Percentiles rank a stretch among this genome's conserved stretches.
phyloP scores from a whole-genome alignment of 2,329 filamentous ascomycete species.

The Ascomycota sp. region DNA sequence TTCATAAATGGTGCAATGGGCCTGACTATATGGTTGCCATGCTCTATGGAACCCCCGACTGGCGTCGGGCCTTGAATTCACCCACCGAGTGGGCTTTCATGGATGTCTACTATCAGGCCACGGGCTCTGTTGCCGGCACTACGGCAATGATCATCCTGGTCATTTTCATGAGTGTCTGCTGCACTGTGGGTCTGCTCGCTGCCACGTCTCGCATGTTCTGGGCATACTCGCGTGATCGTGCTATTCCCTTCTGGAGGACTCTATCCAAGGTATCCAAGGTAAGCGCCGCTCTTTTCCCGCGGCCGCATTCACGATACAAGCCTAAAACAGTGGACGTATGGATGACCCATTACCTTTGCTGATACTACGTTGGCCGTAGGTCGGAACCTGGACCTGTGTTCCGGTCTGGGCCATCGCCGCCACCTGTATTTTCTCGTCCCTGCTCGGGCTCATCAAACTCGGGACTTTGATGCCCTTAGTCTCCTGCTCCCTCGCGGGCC shows the following conservation, averaged over 20 bases:
- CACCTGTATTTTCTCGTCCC: conserved; percentile 8
- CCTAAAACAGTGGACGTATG: no score
- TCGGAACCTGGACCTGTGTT: conserved; percentile 8
- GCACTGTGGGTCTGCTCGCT: conserved; percentile 31
- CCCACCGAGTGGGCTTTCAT: conserved; percentile 36
- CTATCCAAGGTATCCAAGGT: conserved; percentile 11
- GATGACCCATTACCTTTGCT: neutral
- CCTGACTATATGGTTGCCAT: conserved; percentile 34
- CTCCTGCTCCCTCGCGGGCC: conserved; percentile 10
- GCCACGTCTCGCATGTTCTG: conserved; percentile 36
- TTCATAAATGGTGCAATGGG: conserved; percentile 30
- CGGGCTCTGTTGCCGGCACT: conserved; percentile 23
- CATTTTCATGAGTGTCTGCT: conserved; percentile 24
- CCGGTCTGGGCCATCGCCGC: conserved; percentile 9
- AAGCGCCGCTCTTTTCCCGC: neutral
- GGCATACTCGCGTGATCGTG: conserved; percentile 23
- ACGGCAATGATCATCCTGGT: conserved; percentile 28
- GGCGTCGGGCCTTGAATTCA: conserved; percentile 20
- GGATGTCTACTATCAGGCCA: conserved; percentile 31
- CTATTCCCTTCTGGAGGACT: conserved; percentile 10
- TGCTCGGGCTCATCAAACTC: conserved; percentile 14
- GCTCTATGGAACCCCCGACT: conserved; percentile 30
- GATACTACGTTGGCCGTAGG: neutral
- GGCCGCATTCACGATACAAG: neutral
- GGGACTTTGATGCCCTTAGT: conserved; percentile 13